Evolutionary conservation across 768 basidiomycete species (phyloP).

Genomic region (Boletus subcaerulescens): DNA sequence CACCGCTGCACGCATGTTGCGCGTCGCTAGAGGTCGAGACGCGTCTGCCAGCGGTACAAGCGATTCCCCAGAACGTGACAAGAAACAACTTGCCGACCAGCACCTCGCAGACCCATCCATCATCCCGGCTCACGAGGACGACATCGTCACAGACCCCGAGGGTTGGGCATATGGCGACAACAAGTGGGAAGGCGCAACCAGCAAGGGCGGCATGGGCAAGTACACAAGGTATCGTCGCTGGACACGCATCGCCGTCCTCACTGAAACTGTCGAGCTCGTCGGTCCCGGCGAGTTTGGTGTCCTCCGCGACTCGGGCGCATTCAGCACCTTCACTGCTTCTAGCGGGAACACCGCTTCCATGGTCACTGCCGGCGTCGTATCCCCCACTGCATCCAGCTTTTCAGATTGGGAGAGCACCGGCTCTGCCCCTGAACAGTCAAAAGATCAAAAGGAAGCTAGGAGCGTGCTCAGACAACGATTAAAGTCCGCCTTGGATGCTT

Average conservation of each 20-base stretch:
- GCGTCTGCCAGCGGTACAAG: slow-evolving; percentile 9
- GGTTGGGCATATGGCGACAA: slow-evolving; percentile 96
- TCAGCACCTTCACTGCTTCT: slow-evolving; percentile 15
- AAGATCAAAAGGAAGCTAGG: slow-evolving; percentile 17
- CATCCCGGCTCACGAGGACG: slow-evolving; percentile 42
- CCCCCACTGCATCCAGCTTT: slow-evolving; percentile 29
- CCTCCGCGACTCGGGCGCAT: slow-evolving; percentile 25
- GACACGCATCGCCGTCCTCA: slow-evolving; percentile 79
- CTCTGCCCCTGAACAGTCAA: slow-evolving; percentile 22
- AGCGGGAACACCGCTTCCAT: slow-evolving; percentile 22
- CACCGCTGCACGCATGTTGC: slow-evolving; percentile 44
- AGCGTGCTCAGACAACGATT: slow-evolving; percentile 29
- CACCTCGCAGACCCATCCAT: slow-evolving; percentile 28
- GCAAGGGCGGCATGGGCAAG: slow-evolving; percentile 86
- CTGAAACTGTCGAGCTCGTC: slow-evolving; percentile 65
- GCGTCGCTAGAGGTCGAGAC: slow-evolving; percentile 51
- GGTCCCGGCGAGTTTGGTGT: slow-evolving; percentile 33
- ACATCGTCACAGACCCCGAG: slow-evolving; percentile 70
- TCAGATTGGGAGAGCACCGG: slow-evolving; percentile 31
- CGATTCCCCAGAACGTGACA: slow-evolving; percentile 24
- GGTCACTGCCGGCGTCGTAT: slow-evolving; percentile 21
- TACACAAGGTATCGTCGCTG: slow-evolving; percentile 85
- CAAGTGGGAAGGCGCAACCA: slow-evolving; percentile 82
- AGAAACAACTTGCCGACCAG: slow-evolving; percentile 19
- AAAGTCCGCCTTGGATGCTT: slow-evolving; percentile 30